Base-by-base conservation (phyloP, 371 early-diverging fungal species). In the Vairimorpha ceranae region DNA sequence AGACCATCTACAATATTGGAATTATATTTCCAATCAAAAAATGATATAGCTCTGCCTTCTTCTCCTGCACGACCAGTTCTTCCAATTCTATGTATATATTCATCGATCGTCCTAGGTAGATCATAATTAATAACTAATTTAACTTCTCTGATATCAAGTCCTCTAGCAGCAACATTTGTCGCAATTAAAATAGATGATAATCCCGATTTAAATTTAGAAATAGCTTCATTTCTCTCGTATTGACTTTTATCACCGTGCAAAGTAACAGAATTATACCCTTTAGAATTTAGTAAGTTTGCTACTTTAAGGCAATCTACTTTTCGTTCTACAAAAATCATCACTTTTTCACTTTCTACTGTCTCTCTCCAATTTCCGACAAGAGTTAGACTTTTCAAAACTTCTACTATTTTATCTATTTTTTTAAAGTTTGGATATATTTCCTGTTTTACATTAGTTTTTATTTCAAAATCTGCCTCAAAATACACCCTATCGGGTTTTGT, bases 41-140 rank as follows among this genome's bases (percentile, higher is more conserved):
- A 95, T 12, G 95, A 91, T 33, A 95, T 86, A 0, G 96, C 91
- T 17, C 88, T 86, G 68, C 98, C 98, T n/a, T 86, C 85, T 72
- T 89, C 88, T 43, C 97, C 96, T 33, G 67, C 70, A 29, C 80
- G 46, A 36, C 77, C 80, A 38, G 80, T 77, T 30, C 80, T 32
- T 10, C 95, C 95, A 74, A 94, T 92, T 80, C 95, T 86, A 80
- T 97, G 97, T 45, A 97, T 87, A 82, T 97, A 97, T 30, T 91
- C 86, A 80, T 95, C 94, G 17, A 93, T 90, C 36, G 86, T 77
- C 68, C 90, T 92, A 17, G 95, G 93, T 87, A 97, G 92, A 81
- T 97, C 97, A 66, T 95, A 97, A 87, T 97, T 97, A 88, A 97
- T 89, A 69, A 97, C 97, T 82, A 95, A 90, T 83, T 95, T 95